Conservation (phyloP, 2,329 filamentous ascomycete genomes). For the Aureobasidium vineae region DNA sequence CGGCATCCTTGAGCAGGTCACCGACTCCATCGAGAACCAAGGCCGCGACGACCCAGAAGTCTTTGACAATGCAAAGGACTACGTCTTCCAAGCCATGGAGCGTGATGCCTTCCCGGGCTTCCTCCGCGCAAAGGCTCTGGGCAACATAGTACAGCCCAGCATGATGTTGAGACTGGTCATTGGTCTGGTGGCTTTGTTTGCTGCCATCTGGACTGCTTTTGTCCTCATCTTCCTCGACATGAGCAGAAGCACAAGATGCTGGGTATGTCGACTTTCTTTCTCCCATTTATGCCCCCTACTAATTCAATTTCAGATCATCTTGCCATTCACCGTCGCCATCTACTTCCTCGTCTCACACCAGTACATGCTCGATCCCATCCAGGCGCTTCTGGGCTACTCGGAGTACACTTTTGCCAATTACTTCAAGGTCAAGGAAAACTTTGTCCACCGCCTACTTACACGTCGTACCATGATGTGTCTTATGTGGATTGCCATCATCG, state of each 20-base stretch:
- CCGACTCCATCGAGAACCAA: constrained; percentile 81
- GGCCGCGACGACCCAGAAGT: constrained; percentile 95
- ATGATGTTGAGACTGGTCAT: constrained; percentile 82
- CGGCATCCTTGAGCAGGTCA: constrained; percentile 81
- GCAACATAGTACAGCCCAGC: constrained; percentile 90
- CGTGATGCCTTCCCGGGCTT: constrained; percentile 98
- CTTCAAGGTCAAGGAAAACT: constrained; percentile 82
- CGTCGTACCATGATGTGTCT: constrained; percentile 82
- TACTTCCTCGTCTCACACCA: constrained; percentile 91
- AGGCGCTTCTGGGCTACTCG: constrained; percentile 85
- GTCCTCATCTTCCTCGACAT: constrained; percentile 88
- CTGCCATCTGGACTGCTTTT: constrained; percentile 90
- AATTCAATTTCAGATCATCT: constrained; percentile 58
- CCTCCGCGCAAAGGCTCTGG: constrained; percentile 88
- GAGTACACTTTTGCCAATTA: constrained; percentile 97
- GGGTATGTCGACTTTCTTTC: constrained; percentile 59
- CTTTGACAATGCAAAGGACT: constrained; percentile 97
- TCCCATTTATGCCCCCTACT: background rate
- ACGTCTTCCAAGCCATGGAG: constrained; percentile 99
- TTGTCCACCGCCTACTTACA: constrained; percentile 78
- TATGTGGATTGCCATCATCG: constrained; percentile 69
- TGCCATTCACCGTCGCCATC: constrained; percentile 88
- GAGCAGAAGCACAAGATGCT: constrained; percentile 70
- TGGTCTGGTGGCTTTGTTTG: constrained; percentile 83
- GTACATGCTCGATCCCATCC: constrained; percentile 88